Conservation (phyloP, 2,329 filamentous ascomycete genomes). For the Knufia fluminis region DNA sequence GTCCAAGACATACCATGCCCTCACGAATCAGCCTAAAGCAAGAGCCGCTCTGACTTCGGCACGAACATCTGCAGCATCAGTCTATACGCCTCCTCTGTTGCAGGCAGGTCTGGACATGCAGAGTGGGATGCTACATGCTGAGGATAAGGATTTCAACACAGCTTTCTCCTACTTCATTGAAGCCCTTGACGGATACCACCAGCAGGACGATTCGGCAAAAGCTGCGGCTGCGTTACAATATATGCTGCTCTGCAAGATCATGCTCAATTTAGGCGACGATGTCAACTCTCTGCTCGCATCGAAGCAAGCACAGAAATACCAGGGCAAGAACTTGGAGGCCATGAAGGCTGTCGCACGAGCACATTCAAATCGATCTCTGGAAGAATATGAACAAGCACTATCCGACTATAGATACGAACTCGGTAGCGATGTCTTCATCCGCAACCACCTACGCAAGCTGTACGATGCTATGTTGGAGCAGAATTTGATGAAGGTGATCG, state of each 20-base stretch:
- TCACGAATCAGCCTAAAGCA: slow-evolving; percentile 93
- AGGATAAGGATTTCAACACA: slow-evolving; percentile 98
- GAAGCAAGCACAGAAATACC: slow-evolving; percentile 95
- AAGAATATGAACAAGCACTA: slow-evolving; percentile 92
- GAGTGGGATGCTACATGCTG: slow-evolving; percentile 95
- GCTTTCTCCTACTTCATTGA: slow-evolving; percentile 99
- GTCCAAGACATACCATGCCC: slow-evolving; percentile 91
- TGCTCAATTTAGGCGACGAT: slow-evolving; percentile 94
- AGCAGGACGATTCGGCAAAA: slow-evolving; percentile 75
- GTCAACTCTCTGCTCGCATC: slow-evolving; percentile 90
- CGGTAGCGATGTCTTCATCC: slow-evolving; percentile 89
- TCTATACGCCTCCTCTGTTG: slow-evolving; percentile 90
- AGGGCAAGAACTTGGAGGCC: slow-evolving; percentile 87
- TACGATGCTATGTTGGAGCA: slow-evolving; percentile 99
- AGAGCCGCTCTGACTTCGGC: slow-evolving; percentile 90
- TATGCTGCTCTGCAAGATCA: slow-evolving; percentile 99
- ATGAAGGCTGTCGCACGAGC: slow-evolving; percentile 98
- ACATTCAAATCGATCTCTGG: slow-evolving; percentile 87
- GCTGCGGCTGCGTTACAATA: slow-evolving; percentile 98
- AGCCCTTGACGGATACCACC: slow-evolving; percentile 92
- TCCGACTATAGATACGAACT: slow-evolving; percentile 88
- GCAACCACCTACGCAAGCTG: slow-evolving; percentile 85
- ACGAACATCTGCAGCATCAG: slow-evolving; percentile 87
- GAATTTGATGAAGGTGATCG: slow-evolving; percentile 99
- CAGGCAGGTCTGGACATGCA: slow-evolving; percentile 99